Evolutionary conservation across 306 rosid species (phyloP).

Genomic region (cucumber (Cucumis sativus)): DNA sequence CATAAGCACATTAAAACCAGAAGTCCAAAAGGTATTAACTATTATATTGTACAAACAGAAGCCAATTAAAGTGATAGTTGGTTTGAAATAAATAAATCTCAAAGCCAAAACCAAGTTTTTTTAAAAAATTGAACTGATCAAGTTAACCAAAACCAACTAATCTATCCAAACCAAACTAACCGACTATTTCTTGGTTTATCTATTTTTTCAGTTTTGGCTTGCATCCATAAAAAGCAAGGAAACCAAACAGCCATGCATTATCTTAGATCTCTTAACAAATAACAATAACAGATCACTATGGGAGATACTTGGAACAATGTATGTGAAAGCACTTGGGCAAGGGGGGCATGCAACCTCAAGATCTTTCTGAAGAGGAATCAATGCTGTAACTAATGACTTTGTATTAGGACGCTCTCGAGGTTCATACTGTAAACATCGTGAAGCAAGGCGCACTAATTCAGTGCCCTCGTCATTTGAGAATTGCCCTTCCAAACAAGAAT

Average conservation of each 20-base stretch:
- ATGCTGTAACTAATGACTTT: constrained; percentile 60
- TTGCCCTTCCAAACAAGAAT: constrained; percentile 93
- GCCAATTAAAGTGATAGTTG: background rate
- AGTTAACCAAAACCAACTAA: background rate
- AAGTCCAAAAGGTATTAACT: background rate
- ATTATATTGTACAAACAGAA: background rate
- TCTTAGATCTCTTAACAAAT: background rate
- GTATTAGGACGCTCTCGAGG: constrained; percentile 97
- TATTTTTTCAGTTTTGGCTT: background rate
- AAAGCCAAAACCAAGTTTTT: background rate
- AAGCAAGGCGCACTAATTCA: constrained; percentile 83
- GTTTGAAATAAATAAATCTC: background rate
- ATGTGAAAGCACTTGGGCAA: background rate
- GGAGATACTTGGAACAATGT: background rate
- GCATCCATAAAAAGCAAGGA: background rate
- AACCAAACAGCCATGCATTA: background rate
- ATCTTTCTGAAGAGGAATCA: constrained; percentile 85
- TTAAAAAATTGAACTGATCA: background rate
- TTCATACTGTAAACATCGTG: constrained; percentile 81
- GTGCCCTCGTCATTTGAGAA: constrained; percentile 85
- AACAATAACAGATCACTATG: background rate
- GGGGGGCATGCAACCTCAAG: constrained; percentile 46
- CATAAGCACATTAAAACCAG: constrained; percentile 16
- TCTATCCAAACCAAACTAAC: background rate
- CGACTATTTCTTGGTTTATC: background rate